phyloP scores from a whole-genome alignment of 805 yeast genomes.

The Saccharomyces mikatae region DNA sequence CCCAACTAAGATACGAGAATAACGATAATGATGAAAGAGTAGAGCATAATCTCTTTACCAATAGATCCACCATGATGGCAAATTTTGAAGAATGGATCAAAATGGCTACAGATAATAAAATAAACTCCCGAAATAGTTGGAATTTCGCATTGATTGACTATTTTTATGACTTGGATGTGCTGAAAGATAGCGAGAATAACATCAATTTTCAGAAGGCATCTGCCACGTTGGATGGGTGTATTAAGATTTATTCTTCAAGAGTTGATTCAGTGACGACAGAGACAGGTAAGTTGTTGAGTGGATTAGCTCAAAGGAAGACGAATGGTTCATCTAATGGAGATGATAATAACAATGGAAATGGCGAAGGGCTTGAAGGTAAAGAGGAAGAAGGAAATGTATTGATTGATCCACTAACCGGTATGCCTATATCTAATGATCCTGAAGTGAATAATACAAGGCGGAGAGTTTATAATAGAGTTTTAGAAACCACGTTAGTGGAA shows the following conservation, averaged over 20 bases:
- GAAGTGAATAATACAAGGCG: slow-evolving; percentile 19
- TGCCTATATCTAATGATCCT: slow-evolving; percentile 23
- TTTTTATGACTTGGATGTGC: slow-evolving; percentile 71
- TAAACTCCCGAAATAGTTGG: slow-evolving; percentile 82
- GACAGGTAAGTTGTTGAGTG: slow-evolving; percentile 75
- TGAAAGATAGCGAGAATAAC: slow-evolving; percentile 63
- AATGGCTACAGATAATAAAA: slow-evolving; percentile 75
- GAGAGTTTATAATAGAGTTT: slow-evolving; percentile 25
- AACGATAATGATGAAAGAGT: slow-evolving; percentile 2
- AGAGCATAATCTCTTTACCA: slow-evolving; percentile 25
- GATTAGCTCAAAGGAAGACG: slow-evolving; percentile 45
- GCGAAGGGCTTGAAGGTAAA: slow-evolving; percentile 14
- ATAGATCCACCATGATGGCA: slow-evolving; percentile 37
- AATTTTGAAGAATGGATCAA: slow-evolving; percentile 76
- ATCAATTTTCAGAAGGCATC: slow-evolving; percentile 88
- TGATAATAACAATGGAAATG: slow-evolving; percentile 18
- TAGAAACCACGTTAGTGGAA: slow-evolving; percentile 41
- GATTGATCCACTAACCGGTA: slow-evolving; percentile 30
- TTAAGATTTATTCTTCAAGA: slow-evolving; percentile 82
- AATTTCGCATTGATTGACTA: slow-evolving; percentile 85
- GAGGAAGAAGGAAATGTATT: slow-evolving; percentile 18
- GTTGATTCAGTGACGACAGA: slow-evolving; percentile 89
- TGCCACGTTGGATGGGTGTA: slow-evolving; percentile 89
- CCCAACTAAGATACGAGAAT: slow-evolving; percentile 12
- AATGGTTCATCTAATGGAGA: slow-evolving; percentile 14